phyloP scores from a whole-genome alignment of 805 yeast species.

The Candida silvicultrix region DNA sequence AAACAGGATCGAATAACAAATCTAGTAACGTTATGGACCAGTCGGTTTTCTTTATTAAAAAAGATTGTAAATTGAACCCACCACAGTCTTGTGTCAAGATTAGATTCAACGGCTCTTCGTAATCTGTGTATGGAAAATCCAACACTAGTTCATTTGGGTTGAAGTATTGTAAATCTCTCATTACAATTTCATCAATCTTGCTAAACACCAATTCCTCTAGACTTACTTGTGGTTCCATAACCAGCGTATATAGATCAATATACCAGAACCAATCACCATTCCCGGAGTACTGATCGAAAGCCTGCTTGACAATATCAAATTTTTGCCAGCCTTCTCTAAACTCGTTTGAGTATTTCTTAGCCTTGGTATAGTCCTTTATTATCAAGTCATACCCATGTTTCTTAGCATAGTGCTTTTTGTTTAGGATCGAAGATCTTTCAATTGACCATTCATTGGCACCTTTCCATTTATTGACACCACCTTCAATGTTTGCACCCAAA shows the following conservation, averaged over 20 bases:
- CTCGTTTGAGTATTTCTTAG: slow-evolving; percentile 43
- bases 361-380: slow-evolving; percentile 37
- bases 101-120: slow-evolving; percentile 30
- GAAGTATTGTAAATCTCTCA: slow-evolving; percentile 28
- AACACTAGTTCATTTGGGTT: slow-evolving; percentile 28
- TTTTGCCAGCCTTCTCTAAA: slow-evolving; percentile 42
- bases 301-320: slow-evolving; percentile 29
- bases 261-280: slow-evolving; percentile 36
- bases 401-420: slow-evolving; percentile 41
- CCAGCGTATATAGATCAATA: slow-evolving; percentile 31
- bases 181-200: slow-evolving; percentile 21
- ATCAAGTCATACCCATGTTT: slow-evolving; percentile 42
- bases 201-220: slow-evolving; percentile 30
- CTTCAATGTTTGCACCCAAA: slow-evolving; percentile 34
- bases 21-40: slow-evolving; percentile 34
- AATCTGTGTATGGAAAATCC: slow-evolving; percentile 24
- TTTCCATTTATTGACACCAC: slow-evolving; percentile 34
- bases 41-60: slow-evolving; percentile 29
- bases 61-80: slow-evolving; percentile 35
- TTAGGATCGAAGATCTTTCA: slow-evolving; percentile 40
- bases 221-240: slow-evolving; percentile 33
- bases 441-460: slow-evolving; percentile 37
- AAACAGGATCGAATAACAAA: slow-evolving; percentile 34
- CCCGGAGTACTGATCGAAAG: slow-evolving; percentile 25
- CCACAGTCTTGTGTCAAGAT: slow-evolving; percentile 35